Evolutionary conservation across 2,329 filamentous ascomycete species (phyloP), one percentile per base, ranked within the genome.

Genomic region (Pseudocercospora fijiensis): DNA sequence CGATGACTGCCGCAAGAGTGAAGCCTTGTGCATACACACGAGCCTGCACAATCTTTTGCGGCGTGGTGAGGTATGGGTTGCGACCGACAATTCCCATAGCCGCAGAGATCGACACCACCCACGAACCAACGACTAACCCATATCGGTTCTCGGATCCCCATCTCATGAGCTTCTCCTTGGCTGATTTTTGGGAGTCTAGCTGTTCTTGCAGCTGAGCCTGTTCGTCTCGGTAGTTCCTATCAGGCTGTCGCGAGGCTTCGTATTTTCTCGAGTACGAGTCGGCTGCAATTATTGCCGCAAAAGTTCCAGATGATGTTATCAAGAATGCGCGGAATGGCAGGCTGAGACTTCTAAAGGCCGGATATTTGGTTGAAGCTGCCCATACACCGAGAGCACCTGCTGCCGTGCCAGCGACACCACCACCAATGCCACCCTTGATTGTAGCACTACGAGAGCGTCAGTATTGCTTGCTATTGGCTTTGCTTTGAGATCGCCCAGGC

Each of bases 21-120:
- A 96, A 81, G 5, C 90, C 92, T 81, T 97, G 93, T 3, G 93
- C 93, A 79, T 96, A 96, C 69, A 97, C 90, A 85, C 93, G 89
- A 24, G 92, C 93, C 83, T 97, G 93, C 16, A 97, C 93, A 22
- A 97, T 81, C 84, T 96, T 96, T 83, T 97, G 93, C 65, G 85
- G 81, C 1, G 87, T 88, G 57, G 84, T 86, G 53, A 96, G 83
- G 75, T 88, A 90, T 69, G 85, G 88, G 76, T 91, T 91, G 67
- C 91, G 86, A 74, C 89, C 87, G 67, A 97, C 92, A 28, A 96
- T 76, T 61, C 83, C 86, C 69, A 95, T 85, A 4, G 91, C 88
- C 47, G 88, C 78, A 64, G 84, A 87, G 87, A 97, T 94, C 72
- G 87, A 88, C 43, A 89, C 90, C 13, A 94, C 78, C 93, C 93